Conservation (phyloP, 2,329 filamentous ascomycete species). For the Colletotrichum tropicicola region DNA sequence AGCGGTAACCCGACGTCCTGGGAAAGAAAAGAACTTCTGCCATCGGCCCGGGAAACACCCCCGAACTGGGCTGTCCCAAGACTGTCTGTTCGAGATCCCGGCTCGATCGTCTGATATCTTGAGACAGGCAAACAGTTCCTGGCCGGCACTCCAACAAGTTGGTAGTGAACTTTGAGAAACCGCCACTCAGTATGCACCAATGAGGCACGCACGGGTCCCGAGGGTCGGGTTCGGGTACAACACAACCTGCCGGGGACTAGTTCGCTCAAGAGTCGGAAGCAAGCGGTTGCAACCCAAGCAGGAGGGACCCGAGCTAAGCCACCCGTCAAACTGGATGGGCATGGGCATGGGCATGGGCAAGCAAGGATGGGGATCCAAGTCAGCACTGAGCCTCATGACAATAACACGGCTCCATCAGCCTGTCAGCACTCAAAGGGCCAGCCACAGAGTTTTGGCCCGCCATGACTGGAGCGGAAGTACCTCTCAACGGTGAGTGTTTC, state of each 20-base stretch:
- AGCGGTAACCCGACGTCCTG: neutral
- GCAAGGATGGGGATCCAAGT: neutral
- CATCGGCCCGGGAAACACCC: neutral
- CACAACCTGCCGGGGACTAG: neutral
- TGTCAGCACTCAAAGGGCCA: neutral
- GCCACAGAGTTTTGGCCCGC: neutral
- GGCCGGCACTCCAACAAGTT: neutral
- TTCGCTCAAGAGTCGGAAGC: neutral
- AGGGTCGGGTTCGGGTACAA: slow-evolving; percentile 24
- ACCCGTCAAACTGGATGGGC: neutral
- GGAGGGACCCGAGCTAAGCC: neutral
- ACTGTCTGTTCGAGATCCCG: slow-evolving; percentile 23
- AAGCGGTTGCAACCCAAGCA: neutral
- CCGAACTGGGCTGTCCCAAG: slow-evolving; percentile 12
- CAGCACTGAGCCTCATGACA: neutral
- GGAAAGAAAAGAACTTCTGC: neutral
- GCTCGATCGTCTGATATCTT: slow-evolving; percentile 22
- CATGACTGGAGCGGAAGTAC: neutral
- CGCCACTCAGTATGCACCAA: neutral
- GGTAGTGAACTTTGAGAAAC: neutral
- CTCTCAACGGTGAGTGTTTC: neutral
- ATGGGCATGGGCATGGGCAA: neutral
- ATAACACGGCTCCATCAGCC: neutral
- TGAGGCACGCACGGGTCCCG: slow-evolving; percentile 16
- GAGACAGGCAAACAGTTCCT: neutral